These are phyloP conservation scores for Tricholoma bakamatsutake DNA, from an alignment of 768 basidiomycete species.

Conservation along the genomic window DNA sequence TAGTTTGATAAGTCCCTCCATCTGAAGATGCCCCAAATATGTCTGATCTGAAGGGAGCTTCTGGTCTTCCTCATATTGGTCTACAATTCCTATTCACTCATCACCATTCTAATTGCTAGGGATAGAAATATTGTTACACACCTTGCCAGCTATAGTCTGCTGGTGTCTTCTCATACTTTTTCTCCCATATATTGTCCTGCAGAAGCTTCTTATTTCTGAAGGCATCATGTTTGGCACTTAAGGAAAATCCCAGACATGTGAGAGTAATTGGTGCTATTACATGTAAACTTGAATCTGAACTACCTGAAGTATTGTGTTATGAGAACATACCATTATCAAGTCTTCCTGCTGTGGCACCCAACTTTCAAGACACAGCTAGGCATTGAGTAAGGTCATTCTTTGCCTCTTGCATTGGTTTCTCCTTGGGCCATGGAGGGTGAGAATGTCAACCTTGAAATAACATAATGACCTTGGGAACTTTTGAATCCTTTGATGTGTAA, in stretches of 20 bases:
- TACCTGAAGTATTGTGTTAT: too few relatives aligned
- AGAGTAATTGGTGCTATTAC: neutral
- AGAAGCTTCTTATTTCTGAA: neutral
- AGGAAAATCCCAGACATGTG: neutral
- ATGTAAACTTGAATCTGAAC: neutral
- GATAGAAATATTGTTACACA: neutral
- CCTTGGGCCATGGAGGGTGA: slow-evolving; percentile 3
- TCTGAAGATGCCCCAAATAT: neutral
- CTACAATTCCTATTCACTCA: neutral
- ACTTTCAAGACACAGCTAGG: neutral
- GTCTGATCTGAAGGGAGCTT: neutral
- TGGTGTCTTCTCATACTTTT: neutral
- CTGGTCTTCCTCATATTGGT: slow-evolving; percentile 1
- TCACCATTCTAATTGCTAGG: neutral
- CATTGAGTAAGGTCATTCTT: neutral
- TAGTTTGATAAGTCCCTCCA: slow-evolving; percentile 1
- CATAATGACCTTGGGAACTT: neutral
- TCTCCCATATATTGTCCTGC: neutral
- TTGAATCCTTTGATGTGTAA: neutral
- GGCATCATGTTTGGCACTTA: neutral
- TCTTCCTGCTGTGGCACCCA: neutral
- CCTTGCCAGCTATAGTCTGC: neutral
- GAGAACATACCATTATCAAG: neutral
- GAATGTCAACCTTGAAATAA: neutral
- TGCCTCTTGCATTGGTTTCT: neutral